Conservation (phyloP, 2,329 filamentous ascomycete genomes). For the Gnomoniopsis sp. region DNA sequence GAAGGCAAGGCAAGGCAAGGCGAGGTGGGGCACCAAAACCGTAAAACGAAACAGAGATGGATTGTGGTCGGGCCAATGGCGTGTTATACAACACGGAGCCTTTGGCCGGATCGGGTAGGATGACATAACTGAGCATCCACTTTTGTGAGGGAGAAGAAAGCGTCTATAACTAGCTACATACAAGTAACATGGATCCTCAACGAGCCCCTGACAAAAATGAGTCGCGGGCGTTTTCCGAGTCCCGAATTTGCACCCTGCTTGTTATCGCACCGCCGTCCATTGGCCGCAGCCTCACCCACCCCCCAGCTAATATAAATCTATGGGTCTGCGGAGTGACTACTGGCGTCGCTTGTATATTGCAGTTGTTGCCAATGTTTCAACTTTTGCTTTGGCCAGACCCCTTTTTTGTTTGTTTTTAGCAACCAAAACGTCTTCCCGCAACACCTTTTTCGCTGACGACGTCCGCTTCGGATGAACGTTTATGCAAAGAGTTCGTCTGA, state of each 20-base stretch:
- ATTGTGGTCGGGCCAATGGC: constrained; percentile 9
- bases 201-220: constrained; percentile 14
- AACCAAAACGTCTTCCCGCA: background rate
- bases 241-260: background rate
- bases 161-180: too few species aligned
- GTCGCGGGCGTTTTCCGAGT: constrained; percentile 8
- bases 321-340: background rate
- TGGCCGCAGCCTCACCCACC: background rate
- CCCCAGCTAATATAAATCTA: background rate
- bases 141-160: too few species aligned
- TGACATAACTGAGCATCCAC: background rate
- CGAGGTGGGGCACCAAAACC: background rate
- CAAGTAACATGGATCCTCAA: background rate
- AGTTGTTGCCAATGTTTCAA: constrained; percentile 11
- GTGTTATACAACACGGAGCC: constrained; percentile 3
- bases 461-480: constrained; percentile 6
- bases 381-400: background rate
- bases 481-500: background rate
- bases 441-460: background rate
- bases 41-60: background rate
- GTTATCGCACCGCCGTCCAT: constrained; percentile 3
- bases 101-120: constrained; percentile 6
- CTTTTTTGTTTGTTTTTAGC: background rate
- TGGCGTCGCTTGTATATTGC: constrained; percentile 12
- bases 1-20: background rate